Percentiles rank a stretch among this genome's conserved stretches.
Evolutionary conservation across 129 eudicot genomes (phyloP).

Genomic region (Lonicera japonica): DNA sequence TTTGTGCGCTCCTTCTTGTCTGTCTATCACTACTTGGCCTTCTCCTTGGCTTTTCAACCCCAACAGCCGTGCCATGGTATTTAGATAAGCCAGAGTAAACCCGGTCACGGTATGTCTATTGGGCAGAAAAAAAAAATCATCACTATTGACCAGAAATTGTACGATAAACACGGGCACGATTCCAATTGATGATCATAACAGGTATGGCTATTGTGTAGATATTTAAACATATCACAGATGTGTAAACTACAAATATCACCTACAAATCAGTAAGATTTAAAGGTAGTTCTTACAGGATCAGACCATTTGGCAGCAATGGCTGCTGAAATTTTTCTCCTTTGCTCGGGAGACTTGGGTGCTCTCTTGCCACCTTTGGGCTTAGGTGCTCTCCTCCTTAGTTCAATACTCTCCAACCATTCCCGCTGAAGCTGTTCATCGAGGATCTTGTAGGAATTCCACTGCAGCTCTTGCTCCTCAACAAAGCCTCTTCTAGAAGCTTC

Average conservation of each 20-base stretch:
- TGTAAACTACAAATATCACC: neutral
- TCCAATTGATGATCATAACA: neutral
- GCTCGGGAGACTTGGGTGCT: constrained; percentile 80
- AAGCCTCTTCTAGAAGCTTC: constrained; percentile 69
- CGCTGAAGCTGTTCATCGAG: constrained; percentile 43
- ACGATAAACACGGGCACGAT: neutral
- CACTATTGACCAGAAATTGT: constrained; percentile 1
- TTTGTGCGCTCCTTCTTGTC: constrained; percentile 20
- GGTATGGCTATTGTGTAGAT: neutral
- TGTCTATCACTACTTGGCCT: constrained; percentile 33
- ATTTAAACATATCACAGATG: neutral
- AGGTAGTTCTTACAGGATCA: constrained; percentile 75
- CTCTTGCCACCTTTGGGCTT: constrained; percentile 44
- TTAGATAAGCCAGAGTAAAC: constrained; percentile 58
- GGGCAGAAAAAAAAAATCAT: constrained; percentile 1
- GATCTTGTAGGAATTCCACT: constrained; percentile 77
- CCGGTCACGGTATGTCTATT: constrained; percentile 68
- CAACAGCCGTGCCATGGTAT: constrained; percentile 41
- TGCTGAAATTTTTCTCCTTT: constrained; percentile 77
- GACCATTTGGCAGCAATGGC: constrained; percentile 99
- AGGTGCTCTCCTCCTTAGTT: constrained; percentile 40
- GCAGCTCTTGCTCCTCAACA: constrained; percentile 64
- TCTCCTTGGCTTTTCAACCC: constrained; percentile 47
- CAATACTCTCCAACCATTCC: constrained; percentile 59
- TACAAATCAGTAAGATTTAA: neutral